phyloP scores from a whole-genome alignment of 129 eudicot genomes.

The Chrysanthemum lavandulifolium region DNA sequence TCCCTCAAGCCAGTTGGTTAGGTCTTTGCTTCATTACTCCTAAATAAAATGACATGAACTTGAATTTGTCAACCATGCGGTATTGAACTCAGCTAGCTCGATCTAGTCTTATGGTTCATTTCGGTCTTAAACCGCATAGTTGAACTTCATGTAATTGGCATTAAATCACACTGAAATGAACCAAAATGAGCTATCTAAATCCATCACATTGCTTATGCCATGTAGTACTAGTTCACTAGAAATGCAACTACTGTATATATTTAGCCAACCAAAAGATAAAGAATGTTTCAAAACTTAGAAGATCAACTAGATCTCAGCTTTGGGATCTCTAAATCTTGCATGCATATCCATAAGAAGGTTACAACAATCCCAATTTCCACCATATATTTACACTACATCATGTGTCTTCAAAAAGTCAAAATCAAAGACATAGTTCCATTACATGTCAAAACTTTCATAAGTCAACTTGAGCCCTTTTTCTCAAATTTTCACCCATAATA shows the following conservation, averaged over 20 bases:
- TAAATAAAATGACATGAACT: too few relatives aligned
- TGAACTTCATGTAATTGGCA: too few relatives aligned
- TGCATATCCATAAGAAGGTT: slow-evolving; percentile 15
- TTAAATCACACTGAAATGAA: too few relatives aligned
- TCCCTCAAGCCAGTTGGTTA: too few relatives aligned
- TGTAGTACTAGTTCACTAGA: too few relatives aligned
- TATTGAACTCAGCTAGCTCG: too few relatives aligned
- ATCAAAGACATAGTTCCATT: slow-evolving; percentile 21
- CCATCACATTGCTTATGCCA: too few relatives aligned
- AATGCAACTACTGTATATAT: background rate
- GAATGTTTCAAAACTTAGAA: background rate
- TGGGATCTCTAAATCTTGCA: slow-evolving; percentile 5
- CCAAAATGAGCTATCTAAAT: too few relatives aligned
- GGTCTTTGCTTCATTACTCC: too few relatives aligned
- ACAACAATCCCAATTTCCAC: slow-evolving; percentile 12
- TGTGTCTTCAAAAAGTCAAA: slow-evolving; percentile 13
- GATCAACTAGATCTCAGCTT: background rate
- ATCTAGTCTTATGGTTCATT: too few relatives aligned
- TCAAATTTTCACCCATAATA: background rate
- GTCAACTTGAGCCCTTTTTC: slow-evolving; percentile 16
- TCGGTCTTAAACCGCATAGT: too few relatives aligned
- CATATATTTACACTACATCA: slow-evolving; percentile 3
- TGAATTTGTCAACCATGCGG: too few relatives aligned
- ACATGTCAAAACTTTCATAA: slow-evolving; percentile 11
- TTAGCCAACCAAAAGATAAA: background rate